phyloP scores from a whole-genome alignment of 148 eudicot species.

The Hydrangea macrophylla region DNA sequence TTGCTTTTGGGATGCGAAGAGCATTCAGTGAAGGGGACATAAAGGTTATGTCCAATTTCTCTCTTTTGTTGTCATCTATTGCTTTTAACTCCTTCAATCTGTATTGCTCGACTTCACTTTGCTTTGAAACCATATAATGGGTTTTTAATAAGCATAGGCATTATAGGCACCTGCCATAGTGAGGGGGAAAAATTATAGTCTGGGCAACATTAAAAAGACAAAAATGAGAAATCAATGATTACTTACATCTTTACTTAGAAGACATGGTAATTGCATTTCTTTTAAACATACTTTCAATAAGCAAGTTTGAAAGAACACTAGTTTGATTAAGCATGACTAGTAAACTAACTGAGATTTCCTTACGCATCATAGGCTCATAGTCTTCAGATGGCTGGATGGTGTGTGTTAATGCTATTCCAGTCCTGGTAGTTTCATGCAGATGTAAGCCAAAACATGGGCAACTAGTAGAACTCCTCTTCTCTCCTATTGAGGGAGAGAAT shows the following conservation, averaged over 20 bases:
- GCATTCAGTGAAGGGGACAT: constrained; percentile 96
- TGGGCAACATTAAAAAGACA: background rate
- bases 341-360: background rate
- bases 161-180: background rate
- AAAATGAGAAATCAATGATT: background rate
- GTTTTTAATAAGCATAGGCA: background rate
- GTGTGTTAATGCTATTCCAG: background rate
- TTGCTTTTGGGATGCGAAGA: constrained; percentile 74
- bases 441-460: background rate
- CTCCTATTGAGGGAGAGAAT: background rate
- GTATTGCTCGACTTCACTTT: background rate
- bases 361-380: background rate
- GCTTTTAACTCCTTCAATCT: background rate
- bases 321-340: background rate
- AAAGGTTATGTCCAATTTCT: constrained; percentile 46
- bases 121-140: background rate
- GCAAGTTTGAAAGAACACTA: background rate
- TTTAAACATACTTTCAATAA: background rate
- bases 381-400: background rate
- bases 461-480: background rate
- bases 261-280: background rate
- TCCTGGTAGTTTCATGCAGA: background rate
- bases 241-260: background rate
- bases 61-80: background rate
- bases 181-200: background rate